Conservation (phyloP, 805 yeast species). For the Saturnispora sekii region DNA sequence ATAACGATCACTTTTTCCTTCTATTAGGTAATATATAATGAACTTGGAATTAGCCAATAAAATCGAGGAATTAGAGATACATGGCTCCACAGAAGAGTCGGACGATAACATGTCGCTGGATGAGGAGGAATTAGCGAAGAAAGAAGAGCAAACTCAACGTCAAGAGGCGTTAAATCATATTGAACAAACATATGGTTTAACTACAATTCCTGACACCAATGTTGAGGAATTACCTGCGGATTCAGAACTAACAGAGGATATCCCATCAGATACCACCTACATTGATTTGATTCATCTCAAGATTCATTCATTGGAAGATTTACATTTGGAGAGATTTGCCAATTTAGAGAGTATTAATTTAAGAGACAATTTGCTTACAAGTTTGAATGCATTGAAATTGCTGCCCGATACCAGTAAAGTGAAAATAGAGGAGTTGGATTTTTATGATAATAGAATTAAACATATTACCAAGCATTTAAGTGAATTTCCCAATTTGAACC, state of each 20-base stretch:
- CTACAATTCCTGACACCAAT: constrained; percentile 30
- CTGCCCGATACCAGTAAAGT: constrained; percentile 33
- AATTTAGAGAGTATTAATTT: constrained; percentile 55
- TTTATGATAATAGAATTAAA: constrained; percentile 84
- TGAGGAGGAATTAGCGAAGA: constrained; percentile 8
- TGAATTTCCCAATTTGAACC: constrained; percentile 45
- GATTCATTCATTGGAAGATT: constrained; percentile 51
- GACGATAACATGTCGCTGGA: constrained; percentile 10
- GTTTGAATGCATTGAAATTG: constrained; percentile 60
- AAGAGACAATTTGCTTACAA: constrained; percentile 73
- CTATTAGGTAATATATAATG: neutral
- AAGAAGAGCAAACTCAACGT: constrained; percentile 4
- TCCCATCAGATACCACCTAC: constrained; percentile 47
- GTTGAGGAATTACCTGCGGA: constrained; percentile 60
- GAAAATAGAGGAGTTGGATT: constrained; percentile 65
- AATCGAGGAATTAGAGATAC: neutral
- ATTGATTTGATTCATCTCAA: constrained; percentile 65
- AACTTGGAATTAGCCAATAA: neutral
- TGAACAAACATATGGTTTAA: constrained; percentile 22
- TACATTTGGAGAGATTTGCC: constrained; percentile 47
- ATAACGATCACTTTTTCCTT: neutral
- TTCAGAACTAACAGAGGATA: constrained; percentile 47
- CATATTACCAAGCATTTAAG: constrained; percentile 70
- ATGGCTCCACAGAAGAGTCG: constrained; percentile 8
- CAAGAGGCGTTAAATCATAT: constrained; percentile 13